Evolutionary conservation across 208 protist species (phyloP), one percentile per base, ranked within the genome.

Genomic region (Crithidia thermophila): DNA sequence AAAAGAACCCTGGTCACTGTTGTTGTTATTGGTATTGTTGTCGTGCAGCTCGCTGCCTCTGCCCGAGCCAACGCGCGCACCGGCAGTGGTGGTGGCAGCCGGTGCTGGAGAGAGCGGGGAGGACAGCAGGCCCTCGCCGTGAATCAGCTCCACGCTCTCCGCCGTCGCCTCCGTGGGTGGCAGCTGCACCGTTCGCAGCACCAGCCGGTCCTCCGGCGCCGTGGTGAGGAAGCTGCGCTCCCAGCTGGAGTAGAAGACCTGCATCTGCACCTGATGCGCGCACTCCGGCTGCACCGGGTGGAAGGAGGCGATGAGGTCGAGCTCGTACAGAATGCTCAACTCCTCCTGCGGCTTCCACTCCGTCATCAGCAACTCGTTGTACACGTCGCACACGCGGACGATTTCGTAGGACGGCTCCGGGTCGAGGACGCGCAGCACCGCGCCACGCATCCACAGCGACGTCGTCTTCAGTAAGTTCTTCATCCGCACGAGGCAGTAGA

Each of bases 181-280:
- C 58, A 53, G 40, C 40, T 55, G 30, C 30, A 49, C 37, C 1
- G 67, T 56, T 25, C 55, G 52, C 23, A 85, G 57, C 46, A 85
- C 74, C 2, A 77, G 40, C 1, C 74, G 74, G 40, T 77, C 66
- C 30, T 77, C 61, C 18, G 51, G 49, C 3, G 68, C 25, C 42
- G 76, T 81, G 4, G 47, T 23, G 27, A 74, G 9, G 42, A 72
- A 88, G 13, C 75, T 80, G 21, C 56, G 47, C n/a, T 67, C 58
- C 87, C 89, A 95, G 55, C 76, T 71, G 3, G 89, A 95, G 75
- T 95, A 95, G 56, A 95, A 77, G 13, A 87, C 65, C 25, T 90
- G 64, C 25, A 90, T 62, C 57, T 88, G 84, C 61, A 95, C 86
- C 33, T 63, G 62, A 52, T 95, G 89, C 13, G 78, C 69, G 37